Evolutionary conservation across 1,284 basidiomycete genomes (phyloP).

Genomic region (Chondrostereum purpureum): DNA sequence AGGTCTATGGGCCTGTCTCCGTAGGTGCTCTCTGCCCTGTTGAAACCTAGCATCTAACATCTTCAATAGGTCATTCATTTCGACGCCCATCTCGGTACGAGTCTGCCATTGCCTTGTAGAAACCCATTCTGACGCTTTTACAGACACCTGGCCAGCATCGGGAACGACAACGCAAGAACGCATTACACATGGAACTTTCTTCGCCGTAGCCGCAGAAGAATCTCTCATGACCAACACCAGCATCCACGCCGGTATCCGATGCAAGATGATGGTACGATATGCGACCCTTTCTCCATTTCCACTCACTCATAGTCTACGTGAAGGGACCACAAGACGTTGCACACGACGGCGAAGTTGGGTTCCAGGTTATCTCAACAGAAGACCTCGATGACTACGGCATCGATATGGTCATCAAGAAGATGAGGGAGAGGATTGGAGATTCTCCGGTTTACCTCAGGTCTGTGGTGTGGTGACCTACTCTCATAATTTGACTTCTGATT

Average conservation of each 20-base stretch:
- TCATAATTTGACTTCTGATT: no score
- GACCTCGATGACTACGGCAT: slow-evolving; percentile 23
- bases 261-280: slow-evolving; percentile 41
- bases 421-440: slow-evolving; percentile 20
- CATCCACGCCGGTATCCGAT: slow-evolving; percentile 61
- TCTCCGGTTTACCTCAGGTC: slow-evolving; percentile 17
- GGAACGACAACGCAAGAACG: slow-evolving; percentile 37
- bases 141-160: slow-evolving; percentile 32
- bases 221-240: slow-evolving; percentile 51
- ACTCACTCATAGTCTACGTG: slow-evolving; percentile 1
- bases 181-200: slow-evolving; percentile 59
- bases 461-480: background rate
- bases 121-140: no score
- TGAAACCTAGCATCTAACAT: slow-evolving; percentile 54
- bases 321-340: slow-evolving; percentile 17
- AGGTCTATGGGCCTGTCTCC: slow-evolving; percentile 56
- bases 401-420: slow-evolving; percentile 17
- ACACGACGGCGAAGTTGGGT: slow-evolving; percentile 22
- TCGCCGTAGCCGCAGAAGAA: slow-evolving; percentile 53
- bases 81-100: slow-evolving; percentile 48
- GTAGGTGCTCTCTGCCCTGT: no score
- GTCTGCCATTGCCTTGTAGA: no score
- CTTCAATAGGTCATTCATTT: slow-evolving; percentile 62
- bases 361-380: slow-evolving; percentile 22
- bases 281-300: background rate